Conservation (phyloP, 306 rosid species). For the Ochetophila trinervis region DNA sequence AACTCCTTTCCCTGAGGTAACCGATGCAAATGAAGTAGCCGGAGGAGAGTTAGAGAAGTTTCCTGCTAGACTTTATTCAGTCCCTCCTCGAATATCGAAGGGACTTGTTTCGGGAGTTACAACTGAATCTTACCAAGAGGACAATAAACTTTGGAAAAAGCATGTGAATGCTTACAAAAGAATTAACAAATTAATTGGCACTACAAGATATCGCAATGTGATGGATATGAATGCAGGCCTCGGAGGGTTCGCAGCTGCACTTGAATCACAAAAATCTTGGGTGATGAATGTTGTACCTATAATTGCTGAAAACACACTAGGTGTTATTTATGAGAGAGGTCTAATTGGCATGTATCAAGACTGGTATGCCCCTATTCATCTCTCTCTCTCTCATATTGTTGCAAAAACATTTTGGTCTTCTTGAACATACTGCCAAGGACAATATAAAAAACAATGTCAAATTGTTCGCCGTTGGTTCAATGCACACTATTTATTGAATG, state of each 20-base stretch:
- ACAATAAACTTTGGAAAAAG: conserved; percentile 81
- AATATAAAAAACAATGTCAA: no score
- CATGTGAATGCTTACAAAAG: conserved; percentile 63
- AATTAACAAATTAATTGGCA: conserved; percentile 64
- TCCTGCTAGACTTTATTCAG: conserved; percentile 76
- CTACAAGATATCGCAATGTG: conserved; percentile 69
- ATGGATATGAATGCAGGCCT: conserved; percentile 99
- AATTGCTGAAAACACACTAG: conserved; percentile 72
- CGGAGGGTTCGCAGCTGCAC: conserved; percentile 94
- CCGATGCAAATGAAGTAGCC: conserved; percentile 57
- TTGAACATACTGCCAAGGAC: no score
- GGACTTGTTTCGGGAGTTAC: conserved; percentile 70
- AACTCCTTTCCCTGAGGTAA: conserved; percentile 72
- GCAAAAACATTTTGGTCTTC: conserved; percentile 4
- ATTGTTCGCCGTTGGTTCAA: not conserved
- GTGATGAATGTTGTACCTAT: conserved; percentile 95
- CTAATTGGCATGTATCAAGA: conserved; percentile 92
- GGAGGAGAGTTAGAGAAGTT: conserved; percentile 83
- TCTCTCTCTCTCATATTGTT: not conserved
- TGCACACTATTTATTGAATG: not conserved
- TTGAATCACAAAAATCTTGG: conserved; percentile 83
- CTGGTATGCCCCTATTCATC: conserved; percentile 55
- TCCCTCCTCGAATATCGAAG: conserved; percentile 79
- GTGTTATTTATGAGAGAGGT: conserved; percentile 90
- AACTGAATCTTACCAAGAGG: conserved; percentile 69